Percentiles rank a stretch among this genome's conserved stretches.
These are phyloP conservation scores for Pleurotus giganteus DNA, from an alignment of 768 basidiomycete species.

Conservation along the genomic window DNA sequence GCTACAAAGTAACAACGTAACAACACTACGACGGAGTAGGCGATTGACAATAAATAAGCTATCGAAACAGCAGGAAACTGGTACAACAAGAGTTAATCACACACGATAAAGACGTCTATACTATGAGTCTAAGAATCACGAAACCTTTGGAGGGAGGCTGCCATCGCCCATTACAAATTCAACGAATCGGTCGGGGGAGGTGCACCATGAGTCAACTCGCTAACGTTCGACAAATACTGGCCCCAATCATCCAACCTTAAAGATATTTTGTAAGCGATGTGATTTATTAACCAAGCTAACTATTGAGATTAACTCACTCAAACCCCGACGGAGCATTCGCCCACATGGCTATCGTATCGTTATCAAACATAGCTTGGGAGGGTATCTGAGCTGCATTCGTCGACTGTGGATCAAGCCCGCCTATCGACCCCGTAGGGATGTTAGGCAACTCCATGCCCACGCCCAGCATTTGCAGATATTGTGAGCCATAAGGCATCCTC, in stretches of 20 bases:
- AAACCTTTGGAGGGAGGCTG: no score
- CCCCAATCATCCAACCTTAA: conserved; percentile 43
- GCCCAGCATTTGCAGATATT: neutral
- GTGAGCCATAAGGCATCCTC: neutral
- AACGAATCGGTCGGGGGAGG: neutral
- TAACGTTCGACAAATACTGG: conserved; percentile 36
- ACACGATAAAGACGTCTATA: neutral
- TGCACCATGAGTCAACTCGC: conserved; percentile 32
- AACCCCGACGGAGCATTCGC: conserved; percentile 57
- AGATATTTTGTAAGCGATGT: neutral
- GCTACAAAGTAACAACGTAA: no score
- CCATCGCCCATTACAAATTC: neutral
- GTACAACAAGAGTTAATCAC: neutral
- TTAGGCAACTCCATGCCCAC: neutral
- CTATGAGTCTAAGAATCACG: no score
- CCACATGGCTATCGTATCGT: conserved; percentile 61
- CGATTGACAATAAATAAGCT: no score
- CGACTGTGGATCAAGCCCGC: neutral
- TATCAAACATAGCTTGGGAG: conserved; percentile 35
- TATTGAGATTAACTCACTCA: conserved; percentile 42
- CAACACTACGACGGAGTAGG: no score
- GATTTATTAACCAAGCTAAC: neutral
- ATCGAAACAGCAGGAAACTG: no score
- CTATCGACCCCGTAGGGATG: neutral
- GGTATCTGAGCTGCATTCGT: conserved; percentile 19